phyloP scores from a whole-genome alignment of 768 basidiomycete species.

The Collybiopsis confluens region DNA sequence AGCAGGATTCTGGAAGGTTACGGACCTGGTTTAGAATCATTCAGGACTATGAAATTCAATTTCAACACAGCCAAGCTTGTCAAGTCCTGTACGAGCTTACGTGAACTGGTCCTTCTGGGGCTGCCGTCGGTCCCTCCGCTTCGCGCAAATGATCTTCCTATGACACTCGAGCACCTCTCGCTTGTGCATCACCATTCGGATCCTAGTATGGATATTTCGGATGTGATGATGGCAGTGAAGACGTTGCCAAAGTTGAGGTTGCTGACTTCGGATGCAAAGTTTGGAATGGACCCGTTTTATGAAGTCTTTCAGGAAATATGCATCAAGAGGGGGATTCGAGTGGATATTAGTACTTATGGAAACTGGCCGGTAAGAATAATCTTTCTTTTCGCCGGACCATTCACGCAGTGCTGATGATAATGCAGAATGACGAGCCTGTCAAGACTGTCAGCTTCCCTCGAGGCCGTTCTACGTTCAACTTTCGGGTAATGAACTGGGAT shows the following conservation, averaged over 20 bases:
- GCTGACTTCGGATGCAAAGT: conserved; percentile 30
- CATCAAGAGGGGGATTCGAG: conserved; percentile 20
- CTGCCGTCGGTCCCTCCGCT: conserved; percentile 30
- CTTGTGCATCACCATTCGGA: conserved; percentile 27
- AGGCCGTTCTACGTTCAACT: conserved; percentile 30
- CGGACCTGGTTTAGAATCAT: conserved; percentile 34
- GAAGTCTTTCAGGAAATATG: conserved; percentile 23
- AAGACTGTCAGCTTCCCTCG: conserved; percentile 29
- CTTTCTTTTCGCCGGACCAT: not conserved
- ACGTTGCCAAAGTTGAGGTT: conserved; percentile 28
- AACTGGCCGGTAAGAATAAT: conserved; percentile 30
- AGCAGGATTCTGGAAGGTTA: conserved; percentile 22
- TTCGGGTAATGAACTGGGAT: conserved; percentile 25
- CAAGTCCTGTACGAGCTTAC: conserved; percentile 29
- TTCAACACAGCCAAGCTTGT: conserved; percentile 27
- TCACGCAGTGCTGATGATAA: not conserved
- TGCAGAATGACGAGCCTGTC: conserved; percentile 34
- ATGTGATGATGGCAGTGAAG: conserved; percentile 24
- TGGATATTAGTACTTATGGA: conserved; percentile 24
- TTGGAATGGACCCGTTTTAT: conserved; percentile 18
- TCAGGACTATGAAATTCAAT: conserved; percentile 36
- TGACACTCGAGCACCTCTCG: conserved; percentile 34
- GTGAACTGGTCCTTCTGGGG: conserved; percentile 35
- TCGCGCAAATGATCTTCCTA: conserved; percentile 23
- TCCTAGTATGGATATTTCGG: conserved; percentile 17